Base-by-base conservation (phyloP, 768 basidiomycete genomes). In the Tylopilus sp. region DNA sequence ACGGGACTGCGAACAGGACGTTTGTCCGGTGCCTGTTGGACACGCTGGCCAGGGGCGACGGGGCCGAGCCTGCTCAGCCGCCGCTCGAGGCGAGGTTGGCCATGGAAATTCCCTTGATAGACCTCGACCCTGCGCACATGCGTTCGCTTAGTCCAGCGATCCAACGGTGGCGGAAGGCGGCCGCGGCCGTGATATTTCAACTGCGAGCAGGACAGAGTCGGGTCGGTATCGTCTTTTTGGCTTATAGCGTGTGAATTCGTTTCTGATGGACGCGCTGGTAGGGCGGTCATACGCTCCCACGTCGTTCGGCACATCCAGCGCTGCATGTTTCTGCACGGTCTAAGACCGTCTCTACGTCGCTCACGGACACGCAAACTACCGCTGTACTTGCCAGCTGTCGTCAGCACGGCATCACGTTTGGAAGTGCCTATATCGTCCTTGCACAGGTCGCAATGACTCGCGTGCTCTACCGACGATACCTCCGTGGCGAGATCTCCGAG, bases 261-360 rank as follows among this genome's bases (percentile, higher is more conserved):
- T 15, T 5, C 42, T 44, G 28, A 44, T 30, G 4, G 23, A 31
- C 4, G n/a, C n/a, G n/a, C n/a, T n/a, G n/a, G n/a, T 59, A 83
- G 81, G 82, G 82, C 3, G 81, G 82, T 5, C 81, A 83, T 41
- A 77, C 78, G 0, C 68, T 83, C 9, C 80, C 80, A 2, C 69
- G 76, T 40, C 74, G 64, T 15, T 47, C 72, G 26, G 72, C 74
- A 0, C 57, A 56, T 28, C 48, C 60, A 6, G 77, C 77, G 0
- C 56, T 59, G 2, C 62, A 59, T 36, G 69, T 65, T 0, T 73
- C 75, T 7, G 72, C 79, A 8, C 57, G 57, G 21, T 73, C 76
- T n/a, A 61, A 63, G 35, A 18, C 25, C 9, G 31, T 63, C 10
- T 36, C 46, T 8, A 52, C 44, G 26, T 50, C 55, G 3, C 70